Evolutionary conservation across 768 basidiomycete genomes (phyloP), one percentile per base, ranked within the genome.

Genomic region (Macrolepiota albuminosa): DNA sequence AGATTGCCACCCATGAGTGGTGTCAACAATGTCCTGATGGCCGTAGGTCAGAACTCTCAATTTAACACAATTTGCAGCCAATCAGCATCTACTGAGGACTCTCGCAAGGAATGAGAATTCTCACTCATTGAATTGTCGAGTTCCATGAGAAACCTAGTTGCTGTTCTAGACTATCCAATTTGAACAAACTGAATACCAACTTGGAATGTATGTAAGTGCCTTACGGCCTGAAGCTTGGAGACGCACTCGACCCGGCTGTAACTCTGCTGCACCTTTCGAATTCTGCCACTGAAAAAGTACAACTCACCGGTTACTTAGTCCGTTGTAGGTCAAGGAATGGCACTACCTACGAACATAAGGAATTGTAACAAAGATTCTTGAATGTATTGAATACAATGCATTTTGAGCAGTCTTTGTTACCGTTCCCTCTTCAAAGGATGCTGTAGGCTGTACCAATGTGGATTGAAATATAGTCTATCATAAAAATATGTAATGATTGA

Each of bases 111-210:
- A 33, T 71, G 68, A 64, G 81, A 70, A 6, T 58, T 71, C 1
- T 61, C 63, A 13, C 75, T 64, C 39, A 91, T 70, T 11, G 76
- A 81, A 63, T 89, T 80, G 63, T 91, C 89, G 13, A 90, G 74
- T 56, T 81, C 72, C 57, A 75, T 68, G 48, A 84, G 75, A 64
- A 68, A 87, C 72, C 3, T 76, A 64, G 48, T 84, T 75, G 60
- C 67, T 39, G 58, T 68, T 64, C 67, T 70, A 62, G 40, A 48
- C 10, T 81, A 69, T 5, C 89, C 89, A 39, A 91, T 82, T 69
- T 91, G 89, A 1, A 91, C 80, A 54, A 91, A 88, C 63, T 88
- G 87, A 31, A 89, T 80, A 0, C 87, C 85, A 18, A 88, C 75
- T 81, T 88, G 67, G 1, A 40, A 34, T 10, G 29, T 56, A 47